Percentiles rank a stretch among this genome's conserved stretches.
These are phyloP conservation scores for Globisporangium irregulare DNA, from an alignment of 352 stramenopile species.

Conservation along the genomic window DNA sequence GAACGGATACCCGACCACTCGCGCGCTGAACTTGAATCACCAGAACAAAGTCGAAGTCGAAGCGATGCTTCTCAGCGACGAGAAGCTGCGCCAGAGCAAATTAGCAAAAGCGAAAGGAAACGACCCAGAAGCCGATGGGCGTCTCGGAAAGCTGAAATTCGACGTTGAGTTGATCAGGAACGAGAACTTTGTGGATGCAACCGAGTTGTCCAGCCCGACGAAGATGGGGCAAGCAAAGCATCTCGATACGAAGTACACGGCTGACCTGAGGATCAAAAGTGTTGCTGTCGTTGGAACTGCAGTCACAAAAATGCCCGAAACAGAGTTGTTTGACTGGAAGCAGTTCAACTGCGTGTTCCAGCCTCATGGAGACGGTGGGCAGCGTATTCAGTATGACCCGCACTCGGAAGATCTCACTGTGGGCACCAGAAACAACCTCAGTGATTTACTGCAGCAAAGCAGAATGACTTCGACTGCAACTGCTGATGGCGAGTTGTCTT, in stretches of 20 bases:
- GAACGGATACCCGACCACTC: constrained; percentile 24
- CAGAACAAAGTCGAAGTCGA: constrained; percentile 40
- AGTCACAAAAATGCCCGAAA: neutral
- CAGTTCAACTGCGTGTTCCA: constrained; percentile 46
- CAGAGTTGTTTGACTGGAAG: constrained; percentile 26
- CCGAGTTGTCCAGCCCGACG: constrained; percentile 14
- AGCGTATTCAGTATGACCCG: constrained; percentile 43
- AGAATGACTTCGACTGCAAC: neutral
- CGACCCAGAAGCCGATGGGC: constrained; percentile 37
- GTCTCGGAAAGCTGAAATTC: constrained; percentile 55
- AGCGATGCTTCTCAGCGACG: constrained; percentile 38
- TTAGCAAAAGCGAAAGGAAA: constrained; percentile 36
- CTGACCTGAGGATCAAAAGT: constrained; percentile 40
- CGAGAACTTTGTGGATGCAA: constrained; percentile 48
- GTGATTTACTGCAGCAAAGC: constrained; percentile 29
- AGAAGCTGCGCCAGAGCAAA: neutral
- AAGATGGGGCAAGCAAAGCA: constrained; percentile 19
- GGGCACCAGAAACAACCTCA: constrained; percentile 28
- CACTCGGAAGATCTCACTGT: constrained; percentile 42
- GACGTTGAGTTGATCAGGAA: constrained; percentile 51
- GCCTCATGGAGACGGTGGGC: constrained; percentile 41
- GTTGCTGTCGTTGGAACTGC: constrained; percentile 8
- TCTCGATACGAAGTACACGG: constrained; percentile 45
- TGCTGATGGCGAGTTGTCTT: neutral
- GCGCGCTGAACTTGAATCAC: constrained; percentile 39